These are phyloP conservation scores for Cardiospermum halicacabum DNA, from an alignment of 345 rosid genomes.

Conservation along the genomic window DNA sequence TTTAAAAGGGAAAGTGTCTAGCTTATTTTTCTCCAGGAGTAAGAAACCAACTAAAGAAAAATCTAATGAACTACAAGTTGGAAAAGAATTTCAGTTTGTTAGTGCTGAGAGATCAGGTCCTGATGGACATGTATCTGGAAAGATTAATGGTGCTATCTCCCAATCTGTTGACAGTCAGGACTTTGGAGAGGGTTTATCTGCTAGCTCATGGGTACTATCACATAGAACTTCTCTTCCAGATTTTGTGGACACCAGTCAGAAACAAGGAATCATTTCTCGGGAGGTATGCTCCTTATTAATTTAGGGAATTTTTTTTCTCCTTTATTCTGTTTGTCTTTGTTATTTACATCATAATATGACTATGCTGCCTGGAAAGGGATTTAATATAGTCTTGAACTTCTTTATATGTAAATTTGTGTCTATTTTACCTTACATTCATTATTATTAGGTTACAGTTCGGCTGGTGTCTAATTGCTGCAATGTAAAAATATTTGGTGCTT, in stretches of 20 bases:
- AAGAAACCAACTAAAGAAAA: conserved; percentile 64
- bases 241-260: conserved; percentile 22
- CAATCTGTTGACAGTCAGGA: conserved; percentile 24
- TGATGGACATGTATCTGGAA: conserved; percentile 28
- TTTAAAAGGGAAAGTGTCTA: conserved; percentile 66
- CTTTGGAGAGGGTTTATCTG: conserved; percentile 35
- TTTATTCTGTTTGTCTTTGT: background rate
- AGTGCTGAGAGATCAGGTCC: conserved; percentile 30
- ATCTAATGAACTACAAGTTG: conserved; percentile 27
- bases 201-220: conserved; percentile 27
- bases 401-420: background rate
- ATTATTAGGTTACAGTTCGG: background rate
- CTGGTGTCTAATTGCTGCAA: background rate
- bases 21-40: conserved; percentile 68
- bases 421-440: background rate
- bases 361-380: background rate
- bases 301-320: background rate
- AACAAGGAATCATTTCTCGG: conserved; percentile 24
- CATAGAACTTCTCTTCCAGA: conserved; percentile 22
- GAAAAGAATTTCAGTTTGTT: conserved; percentile 30
- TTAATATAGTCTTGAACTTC: background rate
- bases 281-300: conserved; percentile 44
- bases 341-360: too few species aligned
- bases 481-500: background rate
- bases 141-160: conserved; percentile 20